A percentile compares a stretch with the other conserved stretches of the same genome.
Evolutionary conservation across 768 basidiomycete species (phyloP).

Genomic region (Suillus placidus): DNA sequence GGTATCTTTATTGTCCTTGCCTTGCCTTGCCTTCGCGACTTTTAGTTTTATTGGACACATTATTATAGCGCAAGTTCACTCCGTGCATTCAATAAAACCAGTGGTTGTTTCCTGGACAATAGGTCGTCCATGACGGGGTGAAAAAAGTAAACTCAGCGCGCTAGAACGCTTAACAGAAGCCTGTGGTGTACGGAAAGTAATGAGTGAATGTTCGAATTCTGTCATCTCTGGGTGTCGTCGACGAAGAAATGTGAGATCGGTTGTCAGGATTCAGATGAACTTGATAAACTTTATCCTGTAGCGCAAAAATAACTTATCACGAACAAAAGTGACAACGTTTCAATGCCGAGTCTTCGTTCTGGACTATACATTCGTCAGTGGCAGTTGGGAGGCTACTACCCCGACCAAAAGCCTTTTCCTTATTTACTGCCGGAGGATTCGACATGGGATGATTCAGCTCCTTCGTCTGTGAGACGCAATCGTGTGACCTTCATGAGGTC

Average conservation of each 20-base stretch:
- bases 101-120: constrained; percentile 50
- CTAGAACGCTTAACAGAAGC: constrained; percentile 51
- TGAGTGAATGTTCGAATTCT: constrained; percentile 48
- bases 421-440: constrained; percentile 62
- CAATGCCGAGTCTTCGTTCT: constrained; percentile 42
- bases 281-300: constrained; percentile 10
- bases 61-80: constrained; percentile 58
- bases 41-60: constrained; percentile 54
- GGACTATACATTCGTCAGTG: constrained; percentile 50
- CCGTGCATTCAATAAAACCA: constrained; percentile 50
- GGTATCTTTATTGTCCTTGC: constrained; percentile 37
- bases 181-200: constrained; percentile 60
- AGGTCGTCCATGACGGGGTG: constrained; percentile 52
- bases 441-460: constrained; percentile 57
- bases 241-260: constrained; percentile 42
- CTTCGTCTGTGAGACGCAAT: constrained; percentile 49
- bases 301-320: constrained; percentile 10
- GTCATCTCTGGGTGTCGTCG: constrained; percentile 36
- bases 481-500: constrained; percentile 66
- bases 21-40: neutral
- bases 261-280: neutral
- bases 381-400: constrained; percentile 6
- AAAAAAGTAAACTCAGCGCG: constrained; percentile 55
- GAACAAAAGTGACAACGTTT: neutral
- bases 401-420: constrained; percentile 43